Evolutionary conservation across 768 basidiomycete genomes (phyloP), one percentile per base, ranked within the genome.

Genomic region (Leccinum olivaceopallidum): DNA sequence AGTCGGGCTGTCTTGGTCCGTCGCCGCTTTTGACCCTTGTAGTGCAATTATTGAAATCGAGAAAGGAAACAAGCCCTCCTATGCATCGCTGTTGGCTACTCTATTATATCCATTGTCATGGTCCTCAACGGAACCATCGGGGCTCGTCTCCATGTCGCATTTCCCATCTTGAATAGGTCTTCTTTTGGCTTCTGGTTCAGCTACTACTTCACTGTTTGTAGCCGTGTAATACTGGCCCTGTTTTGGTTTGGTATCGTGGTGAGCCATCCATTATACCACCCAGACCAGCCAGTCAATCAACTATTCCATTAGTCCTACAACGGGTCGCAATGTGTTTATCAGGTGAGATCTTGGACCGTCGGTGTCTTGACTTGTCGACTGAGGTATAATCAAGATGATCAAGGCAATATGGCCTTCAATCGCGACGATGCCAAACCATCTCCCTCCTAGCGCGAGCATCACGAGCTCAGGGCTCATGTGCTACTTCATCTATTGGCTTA

Each of bases 121-220:
- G 85, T 92, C 3, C 76, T 90, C 55, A 94, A 93, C 67, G 92
- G 92, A 55, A 86, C 89, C 3, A 82, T 87, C 47, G 90, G 90
- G n/a, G 89, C 90, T 30, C 83, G 89, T 22, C 80, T 92, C 32
- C 90, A 91, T 65, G 76, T 94, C 48, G 84, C 87, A 0, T 93
- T 94, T 71, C 72, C 72, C n/a, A 81, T 95, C 56, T 77, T 94
- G 18, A 90, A 88, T 63, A 81, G 93, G 26, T 92, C 92, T 2
- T 92, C 89, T 0, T 91, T 94, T 65, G 93, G 94, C 2, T 94
- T 93, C 76, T 94, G 89, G 85, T 83, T 94, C 67, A 90, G 90
- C n/a, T n/a, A n/a, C 69, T 94, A 92, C 73, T 94, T 94, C 73
- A 87, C 85, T 57, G 88, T 95, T 32, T 73, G 94, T 59, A 92